Base-by-base conservation (phyloP, 441 rosid species). In the Euphorbia celastroides region DNA sequence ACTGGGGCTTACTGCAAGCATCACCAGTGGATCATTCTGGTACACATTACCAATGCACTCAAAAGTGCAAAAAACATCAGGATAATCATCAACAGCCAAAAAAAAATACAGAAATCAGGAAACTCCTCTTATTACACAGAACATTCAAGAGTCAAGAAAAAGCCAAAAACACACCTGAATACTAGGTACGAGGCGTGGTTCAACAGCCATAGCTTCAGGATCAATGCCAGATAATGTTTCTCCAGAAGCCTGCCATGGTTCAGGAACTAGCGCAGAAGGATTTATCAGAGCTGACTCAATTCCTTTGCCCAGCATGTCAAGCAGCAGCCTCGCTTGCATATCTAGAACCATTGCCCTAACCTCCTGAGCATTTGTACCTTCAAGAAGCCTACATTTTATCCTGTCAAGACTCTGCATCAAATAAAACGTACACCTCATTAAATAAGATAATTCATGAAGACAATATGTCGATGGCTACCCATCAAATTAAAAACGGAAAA, bases 331-430 rank as follows among this genome's bases (percentile, higher is more conserved):
- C 14, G 99, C 97, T 77, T 95, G 98, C 99, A 95, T 95, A 75
- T 95, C 99, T 66, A 95, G 79, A 77, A 95, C 99, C 99, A 95
- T 90, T 77, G 99, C 99, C 78, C 98, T 90, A 64, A 92, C 98
- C 83, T 95, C 99, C 81, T 95, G 99, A 68, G 98, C 98, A 78
- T 90, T 92, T 76, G 89, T 87, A 75, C 99, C 99, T 84, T 95
- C 99, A 73, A 95, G 79, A 60, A 95, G 81, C 79, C 99, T 85
- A 76, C 99, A 95, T 78, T 95, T 95, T 78, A 95, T 90, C 79
- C 97, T 86, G 84, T 95, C 99, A 60, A 95, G 86, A 75, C 89
- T 92, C 99, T 95, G 92, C 87, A 82, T 61, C 62, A 74, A 52
- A 75, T 41, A 62, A 78, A 63, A 52, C 64, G 31, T 27, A 30